Percentiles rank a stretch among this genome's conserved stretches.
Evolutionary conservation across 2,329 filamentous ascomycete species (phyloP).

Genomic region (Remersonia thermophila): DNA sequence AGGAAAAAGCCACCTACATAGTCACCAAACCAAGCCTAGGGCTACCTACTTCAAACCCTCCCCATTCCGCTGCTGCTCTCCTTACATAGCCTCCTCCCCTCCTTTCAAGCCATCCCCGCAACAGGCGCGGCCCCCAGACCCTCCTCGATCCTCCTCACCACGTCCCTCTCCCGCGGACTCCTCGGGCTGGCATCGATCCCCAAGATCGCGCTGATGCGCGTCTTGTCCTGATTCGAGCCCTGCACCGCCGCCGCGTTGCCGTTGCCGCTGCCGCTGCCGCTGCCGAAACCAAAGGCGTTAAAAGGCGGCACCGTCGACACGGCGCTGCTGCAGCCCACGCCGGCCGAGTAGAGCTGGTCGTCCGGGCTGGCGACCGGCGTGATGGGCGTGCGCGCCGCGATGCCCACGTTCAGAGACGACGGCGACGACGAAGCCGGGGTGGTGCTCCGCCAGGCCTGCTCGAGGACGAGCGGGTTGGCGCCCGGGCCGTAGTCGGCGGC

Average conservation of each 20-base stretch:
- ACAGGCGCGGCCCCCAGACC: constrained; percentile 24
- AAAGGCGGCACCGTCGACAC: no score
- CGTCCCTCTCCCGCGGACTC: constrained; percentile 44
- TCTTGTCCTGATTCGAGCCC: constrained; percentile 35
- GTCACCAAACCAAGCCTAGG: no score
- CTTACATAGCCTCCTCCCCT: no score
- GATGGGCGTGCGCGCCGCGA: constrained; percentile 32
- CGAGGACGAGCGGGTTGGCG: constrained; percentile 49
- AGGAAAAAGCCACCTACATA: no score
- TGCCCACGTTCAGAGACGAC: constrained; percentile 9
- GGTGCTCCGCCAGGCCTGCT: constrained; percentile 47
- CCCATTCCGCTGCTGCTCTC: no score
- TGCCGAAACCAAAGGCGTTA: not conserved
- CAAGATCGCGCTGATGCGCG: constrained; percentile 50
- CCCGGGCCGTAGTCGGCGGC: constrained; percentile 59
- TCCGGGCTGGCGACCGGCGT: constrained; percentile 42
- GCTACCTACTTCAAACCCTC: no score
- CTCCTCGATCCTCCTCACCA: constrained; percentile 43
- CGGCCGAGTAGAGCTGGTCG: constrained; percentile 29
- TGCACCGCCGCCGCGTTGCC: not conserved
- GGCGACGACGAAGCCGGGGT: constrained; percentile 2
- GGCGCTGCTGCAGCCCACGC: no score
- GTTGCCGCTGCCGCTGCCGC: not conserved
- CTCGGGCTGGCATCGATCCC: constrained; percentile 47
- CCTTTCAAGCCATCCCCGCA: constrained; percentile 10